Evolutionary conservation across 1,284 basidiomycete genomes (phyloP), one percentile per base, ranked within the genome.

Genomic region (Malassezia japonica): DNA sequence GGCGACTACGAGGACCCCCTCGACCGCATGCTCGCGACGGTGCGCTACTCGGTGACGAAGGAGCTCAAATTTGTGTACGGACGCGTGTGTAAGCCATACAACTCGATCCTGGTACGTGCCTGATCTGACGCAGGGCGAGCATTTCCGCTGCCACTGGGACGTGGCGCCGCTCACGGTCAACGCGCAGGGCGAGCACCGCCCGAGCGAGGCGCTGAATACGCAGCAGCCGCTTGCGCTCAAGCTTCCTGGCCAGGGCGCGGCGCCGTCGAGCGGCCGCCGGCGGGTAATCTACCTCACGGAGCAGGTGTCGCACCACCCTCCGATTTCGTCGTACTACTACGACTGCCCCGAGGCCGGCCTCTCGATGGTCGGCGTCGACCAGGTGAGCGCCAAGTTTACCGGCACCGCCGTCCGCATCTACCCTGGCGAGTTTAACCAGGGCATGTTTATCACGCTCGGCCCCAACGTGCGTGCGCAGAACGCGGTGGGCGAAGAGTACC

Each of bases 281-380:
- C 50, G 65, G 2, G 59, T 70, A 31, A 53, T 50, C 29, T 70
- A 67, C 58, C 28, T 70, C 33, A 70, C 67, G n/a, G 67, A 70
- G 48, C 67, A 70, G 56, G 83, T 95, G 35, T 94, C 87, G 8
- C 92, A 98, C 75, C 92, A 98, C 67, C 94, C 92, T 0, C 92
- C 92, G 1, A 81, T 96, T 35, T 94, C 88, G 1, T 84, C 87
- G 1, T 95, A 84, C 70, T 70, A 66, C 48, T 61, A 60, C 45
- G 62, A 62, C 38, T 58, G 62, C 50, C 61, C 58, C 29, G 64
- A 65, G 20, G 60, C 64, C 12, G 65, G 65, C 23, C 50, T 68
- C 3, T 50, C 67, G 40, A 51, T 70, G n/a, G 59, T 45, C 52
- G 62, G 62, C 18, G 65, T 89, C 44, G 92, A 98, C 76, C 94